Evolutionary conservation across 805 yeast genomes (phyloP).

Genomic region (Suhomyces vadensis): DNA sequence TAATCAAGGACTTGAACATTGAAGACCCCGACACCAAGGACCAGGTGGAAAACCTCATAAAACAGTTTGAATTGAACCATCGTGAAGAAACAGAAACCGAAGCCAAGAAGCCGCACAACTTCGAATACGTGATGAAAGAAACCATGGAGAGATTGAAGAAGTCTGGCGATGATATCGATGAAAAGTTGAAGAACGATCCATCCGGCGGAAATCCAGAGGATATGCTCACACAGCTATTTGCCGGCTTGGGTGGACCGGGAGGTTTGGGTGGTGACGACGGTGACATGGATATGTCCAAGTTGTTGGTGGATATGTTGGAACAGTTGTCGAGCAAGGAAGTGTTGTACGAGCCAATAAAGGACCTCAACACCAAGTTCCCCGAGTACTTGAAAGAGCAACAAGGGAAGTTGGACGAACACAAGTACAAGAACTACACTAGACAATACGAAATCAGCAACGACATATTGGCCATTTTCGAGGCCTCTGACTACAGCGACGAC

Average conservation of each 20-base stretch:
- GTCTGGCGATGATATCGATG: slow-evolving; percentile 71
- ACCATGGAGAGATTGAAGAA: slow-evolving; percentile 80
- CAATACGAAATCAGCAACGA: slow-evolving; percentile 64
- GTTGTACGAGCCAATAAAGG: slow-evolving; percentile 84
- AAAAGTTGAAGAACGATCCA: slow-evolving; percentile 50
- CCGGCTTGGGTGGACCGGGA: slow-evolving; percentile 41
- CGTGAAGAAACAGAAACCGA: slow-evolving; percentile 29
- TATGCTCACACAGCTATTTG: slow-evolving; percentile 62
- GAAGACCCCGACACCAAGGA: slow-evolving; percentile 54
- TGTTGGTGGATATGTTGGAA: slow-evolving; percentile 71
- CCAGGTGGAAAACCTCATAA: slow-evolving; percentile 51
- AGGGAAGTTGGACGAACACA: slow-evolving; percentile 44
- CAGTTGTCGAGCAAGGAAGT: slow-evolving; percentile 85
- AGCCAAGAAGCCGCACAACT: slow-evolving; percentile 40
- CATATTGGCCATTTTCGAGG: slow-evolving; percentile 68
- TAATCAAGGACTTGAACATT: slow-evolving; percentile 48
- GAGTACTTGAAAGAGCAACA: slow-evolving; percentile 62
- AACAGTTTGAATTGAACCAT: slow-evolving; percentile 41
- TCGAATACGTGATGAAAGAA: slow-evolving; percentile 74
- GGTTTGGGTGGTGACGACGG: slow-evolving; percentile 37
- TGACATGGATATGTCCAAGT: slow-evolving; percentile 60
- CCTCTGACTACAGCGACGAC: slow-evolving; percentile 57
- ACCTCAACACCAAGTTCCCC: slow-evolving; percentile 71
- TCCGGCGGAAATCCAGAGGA: slow-evolving; percentile 44
- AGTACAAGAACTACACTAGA: slow-evolving; percentile 52